Conservation (phyloP, 148 eudicot genomes). For the Rhododendron kiyosumense region DNA sequence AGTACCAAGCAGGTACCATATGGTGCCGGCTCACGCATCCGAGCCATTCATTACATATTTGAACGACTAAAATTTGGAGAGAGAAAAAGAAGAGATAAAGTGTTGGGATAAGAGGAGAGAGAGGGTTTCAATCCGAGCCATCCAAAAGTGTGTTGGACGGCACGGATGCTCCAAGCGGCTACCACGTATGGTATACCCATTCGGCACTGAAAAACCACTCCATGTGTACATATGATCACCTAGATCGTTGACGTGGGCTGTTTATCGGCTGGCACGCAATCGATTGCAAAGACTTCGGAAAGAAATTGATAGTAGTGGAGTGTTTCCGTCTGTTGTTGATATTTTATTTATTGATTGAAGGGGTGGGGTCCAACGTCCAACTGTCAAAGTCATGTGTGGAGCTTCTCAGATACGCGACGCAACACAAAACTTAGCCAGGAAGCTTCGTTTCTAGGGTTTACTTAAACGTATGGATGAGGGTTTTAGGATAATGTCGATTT, state of each 20-base stretch:
- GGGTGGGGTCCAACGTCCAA: neutral
- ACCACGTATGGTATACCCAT: no score
- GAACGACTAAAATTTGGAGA: no score
- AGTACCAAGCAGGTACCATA: no score
- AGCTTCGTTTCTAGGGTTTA: constrained; percentile 19
- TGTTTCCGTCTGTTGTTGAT: constrained; percentile 2
- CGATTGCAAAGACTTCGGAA: neutral
- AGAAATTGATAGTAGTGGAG: neutral
- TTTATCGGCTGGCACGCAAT: neutral
- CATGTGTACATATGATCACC: neutral
- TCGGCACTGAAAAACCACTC: no score
- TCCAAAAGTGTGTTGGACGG: no score
- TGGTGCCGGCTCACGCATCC: no score
- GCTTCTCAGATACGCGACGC: constrained; percentile 43
- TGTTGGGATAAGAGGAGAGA: no score
- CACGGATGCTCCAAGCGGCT: no score
- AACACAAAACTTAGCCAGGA: constrained; percentile 24
- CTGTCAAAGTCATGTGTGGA: neutral
- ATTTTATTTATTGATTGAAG: neutral
- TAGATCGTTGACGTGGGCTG: neutral
- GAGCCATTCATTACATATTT: no score
- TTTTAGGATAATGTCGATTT: neutral
- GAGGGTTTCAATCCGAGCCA: no score
- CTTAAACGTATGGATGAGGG: constrained; percentile 10
- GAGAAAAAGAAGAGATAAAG: no score